Conservation (phyloP, 2,329 filamentous ascomycete genomes). For the Cytospora chrysosperma region DNA sequence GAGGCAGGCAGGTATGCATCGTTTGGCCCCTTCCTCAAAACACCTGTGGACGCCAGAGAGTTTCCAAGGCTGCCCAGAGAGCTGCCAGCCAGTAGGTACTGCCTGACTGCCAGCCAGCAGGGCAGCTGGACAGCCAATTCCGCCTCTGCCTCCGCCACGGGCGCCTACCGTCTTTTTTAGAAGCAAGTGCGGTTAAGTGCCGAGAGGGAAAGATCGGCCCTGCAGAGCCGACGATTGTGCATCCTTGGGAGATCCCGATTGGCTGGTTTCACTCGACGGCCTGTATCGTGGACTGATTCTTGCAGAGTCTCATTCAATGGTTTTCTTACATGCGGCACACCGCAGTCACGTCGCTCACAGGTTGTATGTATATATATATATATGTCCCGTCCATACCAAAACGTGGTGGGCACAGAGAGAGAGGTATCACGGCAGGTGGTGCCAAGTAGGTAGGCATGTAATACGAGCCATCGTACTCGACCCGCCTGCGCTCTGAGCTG, state of each 20-base stretch:
- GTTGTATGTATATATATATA: background rate
- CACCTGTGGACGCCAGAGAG: no score
- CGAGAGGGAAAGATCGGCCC: constrained; percentile 23
- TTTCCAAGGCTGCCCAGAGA: no score
- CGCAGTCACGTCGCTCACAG: no score
- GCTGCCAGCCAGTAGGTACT: no score
- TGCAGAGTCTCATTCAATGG: constrained; percentile 5
- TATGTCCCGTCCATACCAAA: background rate
- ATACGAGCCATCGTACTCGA: background rate
- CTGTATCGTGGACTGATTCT: constrained; percentile 7
- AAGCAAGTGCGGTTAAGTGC: constrained; percentile 17
- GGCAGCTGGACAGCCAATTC: background rate
- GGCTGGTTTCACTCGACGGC: background rate
- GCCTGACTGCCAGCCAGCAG: no score
- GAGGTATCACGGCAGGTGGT: background rate
- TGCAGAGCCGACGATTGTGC: constrained; percentile 9
- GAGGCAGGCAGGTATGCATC: no score
- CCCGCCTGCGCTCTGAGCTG: background rate
- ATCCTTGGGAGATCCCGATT: constrained; percentile 6
- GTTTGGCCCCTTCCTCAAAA: no score
- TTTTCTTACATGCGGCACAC: background rate
- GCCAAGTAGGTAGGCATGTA: no score
- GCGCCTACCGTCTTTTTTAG: constrained; percentile 15
- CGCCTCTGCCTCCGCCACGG: background rate
- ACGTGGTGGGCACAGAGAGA: background rate